Base-by-base conservation (phyloP, 1,139 yeast genomes). In the Torulaspora pretoriensis region DNA sequence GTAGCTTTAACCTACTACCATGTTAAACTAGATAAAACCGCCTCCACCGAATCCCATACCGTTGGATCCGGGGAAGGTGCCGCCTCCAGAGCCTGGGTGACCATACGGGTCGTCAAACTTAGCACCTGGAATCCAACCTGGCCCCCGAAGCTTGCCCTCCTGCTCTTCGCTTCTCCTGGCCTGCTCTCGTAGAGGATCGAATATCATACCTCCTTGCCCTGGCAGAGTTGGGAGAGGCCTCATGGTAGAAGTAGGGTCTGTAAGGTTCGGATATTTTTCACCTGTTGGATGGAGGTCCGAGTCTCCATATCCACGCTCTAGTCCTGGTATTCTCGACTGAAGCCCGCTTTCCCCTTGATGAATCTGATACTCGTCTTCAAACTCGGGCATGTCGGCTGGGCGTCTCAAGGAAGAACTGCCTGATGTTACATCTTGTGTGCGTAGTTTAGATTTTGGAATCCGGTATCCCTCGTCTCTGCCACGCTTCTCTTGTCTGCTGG, bases 311-410 rank as follows among this genome's bases (percentile, higher is more conserved):
- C 60, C 57, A 30, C 38, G 40, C 47, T 42, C 36, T 13, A 40
- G 24, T 27, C 42, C 40, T 49, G 50, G 46, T 45, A 36, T 40
- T 19, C 35, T 24, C 19, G 38, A 31, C n/a, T 19, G 42, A 33
- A 13, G 45, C 41, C 19, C 42, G 42, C 26, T 38, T 17, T 32
- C 40, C 12, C 35, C 35, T 9, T 45, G 35, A 17, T 45, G 53
- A 8, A 75, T 64, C 52, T 76, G 75, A 51, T 74, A 74, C 54
- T 78, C 83, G 57, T 78, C 82, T 34, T 78, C 83, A 58, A 78
- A 78, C 16, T 72, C 75, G 1, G 83, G 83, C 63, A 73, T 74
- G 50, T 72, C 78, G 17, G 60, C 54, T 22, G 59, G 55, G 14
- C 51, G 47, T 17, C 34, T 45, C 6, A 14, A 23, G 8, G 40